A percentile compares a stretch with the other conserved stretches of the same genome.
Evolutionary conservation across 345 rosid genomes (phyloP).

Genomic region (Conringia planisiliqua): DNA sequence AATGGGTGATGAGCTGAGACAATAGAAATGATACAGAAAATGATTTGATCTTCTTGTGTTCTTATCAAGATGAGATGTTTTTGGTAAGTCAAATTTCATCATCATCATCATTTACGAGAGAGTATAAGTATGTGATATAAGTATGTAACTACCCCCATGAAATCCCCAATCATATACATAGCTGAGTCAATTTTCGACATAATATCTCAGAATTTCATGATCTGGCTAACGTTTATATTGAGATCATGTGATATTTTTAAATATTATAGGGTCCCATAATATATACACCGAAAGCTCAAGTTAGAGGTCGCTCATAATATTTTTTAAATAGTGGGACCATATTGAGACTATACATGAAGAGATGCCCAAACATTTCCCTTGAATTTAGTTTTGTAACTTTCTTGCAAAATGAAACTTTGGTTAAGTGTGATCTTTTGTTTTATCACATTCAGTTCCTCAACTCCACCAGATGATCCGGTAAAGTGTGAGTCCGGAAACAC

Average conservation of each 20-base stretch:
- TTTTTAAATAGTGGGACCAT: not conserved
- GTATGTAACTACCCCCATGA: too few species aligned
- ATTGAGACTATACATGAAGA: not conserved
- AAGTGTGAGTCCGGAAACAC: constrained; percentile 43
- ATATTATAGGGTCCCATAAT: not conserved
- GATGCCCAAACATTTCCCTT: not conserved
- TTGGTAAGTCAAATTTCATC: constrained; percentile 1
- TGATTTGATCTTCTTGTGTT: too few species aligned
- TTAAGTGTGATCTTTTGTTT: constrained; percentile 3
- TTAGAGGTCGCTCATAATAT: not conserved
- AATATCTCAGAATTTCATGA: too few species aligned
- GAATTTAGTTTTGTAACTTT: not conserved
- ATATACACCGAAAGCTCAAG: not conserved
- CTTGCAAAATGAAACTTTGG: constrained; percentile 15
- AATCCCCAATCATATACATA: too few species aligned
- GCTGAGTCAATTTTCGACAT: not conserved
- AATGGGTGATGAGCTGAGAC: not conserved
- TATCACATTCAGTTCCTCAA: constrained; percentile 17
- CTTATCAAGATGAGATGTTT: not conserved
- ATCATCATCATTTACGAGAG: too few species aligned
- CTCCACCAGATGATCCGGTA: constrained; percentile 63
- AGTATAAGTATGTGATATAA: too few species aligned
- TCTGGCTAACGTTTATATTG: not conserved
- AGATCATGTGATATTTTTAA: not conserved
- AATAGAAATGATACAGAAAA: too few species aligned